Evolutionary conservation across 495 filamentous ascomycete species (phyloP).

Genomic region (Xylaria cubensis): DNA sequence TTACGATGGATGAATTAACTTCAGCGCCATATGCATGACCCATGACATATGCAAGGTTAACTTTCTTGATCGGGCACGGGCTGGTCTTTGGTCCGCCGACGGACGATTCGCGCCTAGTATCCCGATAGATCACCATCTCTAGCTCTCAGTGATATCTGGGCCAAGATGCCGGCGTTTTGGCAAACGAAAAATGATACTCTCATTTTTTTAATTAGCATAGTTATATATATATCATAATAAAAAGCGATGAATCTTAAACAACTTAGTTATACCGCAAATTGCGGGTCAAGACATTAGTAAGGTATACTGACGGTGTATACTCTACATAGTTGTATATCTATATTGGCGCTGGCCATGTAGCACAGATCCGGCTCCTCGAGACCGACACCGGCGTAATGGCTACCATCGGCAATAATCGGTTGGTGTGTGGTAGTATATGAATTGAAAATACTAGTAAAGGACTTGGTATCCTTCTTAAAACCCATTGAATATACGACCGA

Average conservation of each 20-base stretch:
- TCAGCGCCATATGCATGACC: not conserved
- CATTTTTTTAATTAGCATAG: not conserved
- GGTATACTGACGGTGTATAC: not conserved
- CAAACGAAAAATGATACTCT: not conserved
- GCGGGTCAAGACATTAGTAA: not conserved
- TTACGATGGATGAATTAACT: conserved; percentile 19
- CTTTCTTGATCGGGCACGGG: not conserved
- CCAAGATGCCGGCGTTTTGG: conserved; percentile 2
- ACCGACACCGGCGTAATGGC: not conserved
- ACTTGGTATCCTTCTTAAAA: not conserved
- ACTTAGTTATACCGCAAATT: not conserved
- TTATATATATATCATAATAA: not conserved
- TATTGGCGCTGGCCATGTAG: not conserved
- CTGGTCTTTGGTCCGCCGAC: not conserved
- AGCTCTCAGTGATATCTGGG: not conserved
- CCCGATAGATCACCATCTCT: not conserved
- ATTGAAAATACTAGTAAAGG: not conserved
- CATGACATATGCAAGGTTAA: not conserved
- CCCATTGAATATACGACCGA: not conserved
- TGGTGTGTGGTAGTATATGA: not conserved
- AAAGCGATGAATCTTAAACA: not conserved
- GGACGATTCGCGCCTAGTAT: not conserved
- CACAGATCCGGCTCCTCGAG: not conserved
- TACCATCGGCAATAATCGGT: not conserved
- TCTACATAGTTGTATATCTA: not conserved